Base-by-base conservation (phyloP, 2,329 filamentous ascomycete species). In the Cryphonectria naterciae region DNA sequence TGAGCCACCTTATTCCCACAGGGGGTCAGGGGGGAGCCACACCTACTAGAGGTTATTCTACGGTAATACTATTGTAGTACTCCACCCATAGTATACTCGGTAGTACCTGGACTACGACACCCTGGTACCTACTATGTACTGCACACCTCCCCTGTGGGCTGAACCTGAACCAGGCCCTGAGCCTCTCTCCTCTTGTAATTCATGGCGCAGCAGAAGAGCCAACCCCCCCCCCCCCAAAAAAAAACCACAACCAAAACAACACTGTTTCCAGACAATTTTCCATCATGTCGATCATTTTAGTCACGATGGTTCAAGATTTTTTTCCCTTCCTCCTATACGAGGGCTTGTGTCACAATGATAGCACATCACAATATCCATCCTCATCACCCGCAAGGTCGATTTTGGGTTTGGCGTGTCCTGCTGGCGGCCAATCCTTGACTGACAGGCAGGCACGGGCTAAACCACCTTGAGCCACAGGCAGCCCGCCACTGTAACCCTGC, bases 331-430 rank as follows among this genome's bases (percentile, higher is more conserved):
- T 22, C 56, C 28, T 37, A 39, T 61, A 56, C 61, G 41, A 64
- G 37, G 37, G 61, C 22, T 64, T 10, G 37, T 41, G 39, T 64
- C 61, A 41, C 41, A 22, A 22, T 46, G 61, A 22, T 32, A 49
- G 63, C 63, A 35, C 63, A 65, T 52, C 43, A 49, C 43, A 65
- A 65, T 65, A 46, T 52, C 25, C 43, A 32, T 52, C 41, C 25
- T 52, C 19, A n/a, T 37, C 28, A 22, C 43, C 37, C 13, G 19
- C 54, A 22, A 11, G 32, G 8, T 13, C 13, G 22, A 19, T 60
- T 67, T 46, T 39, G 37, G 65, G 52, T 60, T 49, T 60, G 65
- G 65, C 39, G 65, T 43, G 61, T 19, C 65, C 19, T 19, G 46
- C 32, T 25, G n/a, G 61, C 61, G 22, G 37, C 35, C 37, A 63